Conservation (phyloP, 768 basidiomycete species). For the Ramaria sp. region DNA sequence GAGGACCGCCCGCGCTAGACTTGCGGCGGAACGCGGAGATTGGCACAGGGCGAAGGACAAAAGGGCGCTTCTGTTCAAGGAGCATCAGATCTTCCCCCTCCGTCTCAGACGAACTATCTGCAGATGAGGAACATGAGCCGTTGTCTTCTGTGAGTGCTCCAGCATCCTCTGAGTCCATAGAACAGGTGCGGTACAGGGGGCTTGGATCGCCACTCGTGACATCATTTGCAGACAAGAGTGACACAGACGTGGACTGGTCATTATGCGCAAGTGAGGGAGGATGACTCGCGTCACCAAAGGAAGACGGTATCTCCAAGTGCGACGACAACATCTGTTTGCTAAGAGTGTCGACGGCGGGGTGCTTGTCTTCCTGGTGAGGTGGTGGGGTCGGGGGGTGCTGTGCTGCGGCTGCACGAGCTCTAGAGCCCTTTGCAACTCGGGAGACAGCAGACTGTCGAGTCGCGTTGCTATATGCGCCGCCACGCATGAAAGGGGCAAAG, state of each 20-base stretch:
- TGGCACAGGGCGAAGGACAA: constrained; percentile 37
- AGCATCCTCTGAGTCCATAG: neutral
- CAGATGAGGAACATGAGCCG: neutral
- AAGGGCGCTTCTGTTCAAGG: constrained; percentile 28
- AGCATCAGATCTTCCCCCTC: constrained; percentile 14
- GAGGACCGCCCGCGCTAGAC: neutral
- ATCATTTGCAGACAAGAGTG: neutral
- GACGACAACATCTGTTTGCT: neutral
- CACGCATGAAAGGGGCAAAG: constrained; percentile 44
- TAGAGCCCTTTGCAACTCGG: constrained; percentile 42
- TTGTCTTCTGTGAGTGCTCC: constrained; percentile 2
- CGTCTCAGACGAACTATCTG: neutral
- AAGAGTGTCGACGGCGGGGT: neutral
- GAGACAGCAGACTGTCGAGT: constrained; percentile 43
- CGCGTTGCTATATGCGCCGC: constrained; percentile 25
- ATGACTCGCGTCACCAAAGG: neutral
- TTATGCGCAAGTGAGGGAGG: neutral
- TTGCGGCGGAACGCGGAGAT: constrained; percentile 20
- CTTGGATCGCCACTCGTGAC: constrained; percentile 17
- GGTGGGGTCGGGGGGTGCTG: constrained; percentile 31
- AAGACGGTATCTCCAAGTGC: neutral
- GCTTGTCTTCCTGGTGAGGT: constrained; percentile 17
- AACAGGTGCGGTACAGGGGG: constrained; percentile 14
- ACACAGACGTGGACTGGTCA: neutral
- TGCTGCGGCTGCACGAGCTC: constrained; percentile 38